Base-by-base conservation (phyloP, 169 alveolate species). In the Plasmodium coatneyi region DNA sequence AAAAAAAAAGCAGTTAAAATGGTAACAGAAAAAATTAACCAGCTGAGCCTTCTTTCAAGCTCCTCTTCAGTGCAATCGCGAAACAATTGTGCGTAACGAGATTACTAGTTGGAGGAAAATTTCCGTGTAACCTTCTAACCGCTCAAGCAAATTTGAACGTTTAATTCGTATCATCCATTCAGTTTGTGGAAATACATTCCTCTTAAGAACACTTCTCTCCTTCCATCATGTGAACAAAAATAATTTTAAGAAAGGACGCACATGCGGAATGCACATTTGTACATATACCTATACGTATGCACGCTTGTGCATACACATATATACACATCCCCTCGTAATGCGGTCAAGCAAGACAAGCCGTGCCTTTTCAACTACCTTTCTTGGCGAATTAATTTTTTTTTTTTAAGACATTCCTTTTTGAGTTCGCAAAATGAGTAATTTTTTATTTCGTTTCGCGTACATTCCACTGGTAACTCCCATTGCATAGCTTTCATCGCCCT, bases 351-450 rank as follows among this genome's bases (percentile, higher is more conserved):
- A 66, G 76, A 66, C 76, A 66, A 66, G 76, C 76, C 10, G 36
- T 22, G 41, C 30, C 30, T 66, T 66, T 66, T 66, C 25, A 49
- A 49, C 60, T 49, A 19, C 14, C 36, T 25, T 66, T 66, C 28
- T n/a, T 19, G 34, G 30, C 76, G 28, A 66, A 66, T 9, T 25
- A 28, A 66, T 25, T 25, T 9, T 22, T 66, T 56, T 60, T 66
- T 66, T 66, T 66, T 66, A 66, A 66, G 76, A 66, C 76, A 66
- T 66, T 66, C 74, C 74, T 60, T 19, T 25, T 66, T 66, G 41
- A 66, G 22, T 19, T 7, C 30, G 74, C 32, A 66, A 66, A 66
- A 19, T 22, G n/a, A 39, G 41, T 66, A 3, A 66, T 66, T 66
- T 66, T 66, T 66, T 66, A 66, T 66, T 66, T 66, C 16, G n/a